Evolutionary conservation across 306 rosid species (phyloP), one percentile per base, ranked within the genome.

Genomic region (Pterocarpus macrocarpus): DNA sequence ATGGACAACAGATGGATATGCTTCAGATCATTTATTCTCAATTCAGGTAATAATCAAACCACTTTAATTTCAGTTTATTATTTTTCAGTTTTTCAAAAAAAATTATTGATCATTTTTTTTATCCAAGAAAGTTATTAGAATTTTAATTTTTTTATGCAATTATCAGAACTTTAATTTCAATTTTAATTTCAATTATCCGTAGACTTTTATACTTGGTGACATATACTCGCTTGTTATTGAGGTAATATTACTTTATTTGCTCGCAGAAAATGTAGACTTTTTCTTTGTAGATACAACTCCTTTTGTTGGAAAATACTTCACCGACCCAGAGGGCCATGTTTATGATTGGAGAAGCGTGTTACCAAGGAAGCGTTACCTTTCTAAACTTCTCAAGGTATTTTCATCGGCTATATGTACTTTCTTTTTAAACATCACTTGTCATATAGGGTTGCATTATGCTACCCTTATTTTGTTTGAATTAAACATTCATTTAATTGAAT

Each of bases 221-320:
- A 1, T 38, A 38, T 38, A 0, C 5, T 4, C 41, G 41, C 41
- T 38, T 38, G 41, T 38, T 38, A 44, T 44, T 44, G 50, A 44
- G 50, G 50, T 7, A 44, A 44, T 44, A 59, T 2, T 34, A 44
- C 9, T 44, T 44, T 44, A 7, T 7, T 7, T 10, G 8, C 3
- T 52, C 4, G 22, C 85, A 91, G 98, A 83, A 71, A 36, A 86
- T 71, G 91, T 58, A 36, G 94, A 91, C 0, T 79, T 94, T 65
- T 87, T 90, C 87, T 90, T 94, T 53, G 91, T 94, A 81, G 98
- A 94, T 77, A 94, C 97, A 4, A 94, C 95, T 58, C 97, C 98
- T 6, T 87, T 94, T 53, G 88, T 85, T 32, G 89, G 92, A 7
- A 55, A 80, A 2, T 92, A 94, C 72, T 90, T 89, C 44, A 80